phyloP scores from a whole-genome alignment of 1,139 yeast genomes.

The Hansenula lynferdii region DNA sequence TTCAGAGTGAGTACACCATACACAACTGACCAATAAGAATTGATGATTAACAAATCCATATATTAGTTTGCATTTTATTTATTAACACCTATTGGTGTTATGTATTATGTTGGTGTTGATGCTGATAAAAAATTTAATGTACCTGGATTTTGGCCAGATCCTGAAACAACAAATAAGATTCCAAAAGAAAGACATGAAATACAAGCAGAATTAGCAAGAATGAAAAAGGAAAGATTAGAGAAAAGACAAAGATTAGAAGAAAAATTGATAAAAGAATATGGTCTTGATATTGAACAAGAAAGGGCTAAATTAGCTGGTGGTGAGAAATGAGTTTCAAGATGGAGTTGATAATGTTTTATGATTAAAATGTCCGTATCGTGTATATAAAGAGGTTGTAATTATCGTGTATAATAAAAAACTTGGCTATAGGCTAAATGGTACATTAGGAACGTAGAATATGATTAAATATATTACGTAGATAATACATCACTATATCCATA shows the following conservation, averaged over 20 bases:
- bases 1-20: slow-evolving; percentile 44
- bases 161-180: slow-evolving; percentile 80
- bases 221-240: slow-evolving; percentile 68
- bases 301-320: slow-evolving; percentile 27
- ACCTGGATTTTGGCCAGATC: slow-evolving; percentile 98
- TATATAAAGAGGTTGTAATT: too few species aligned
- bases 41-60: slow-evolving; percentile 1
- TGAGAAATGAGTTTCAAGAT: background rate
- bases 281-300: slow-evolving; percentile 44
- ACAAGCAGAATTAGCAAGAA: slow-evolving; percentile 84
- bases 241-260: slow-evolving; percentile 72
- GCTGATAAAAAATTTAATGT: slow-evolving; percentile 85
- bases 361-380: background rate
- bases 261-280: slow-evolving; percentile 62
- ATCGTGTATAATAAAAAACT: too few species aligned
- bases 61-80: slow-evolving; percentile 78
- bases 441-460: too few species aligned
- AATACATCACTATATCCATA: too few species aligned
- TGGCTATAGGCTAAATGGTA: too few species aligned
- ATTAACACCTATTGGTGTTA: slow-evolving; percentile 78
- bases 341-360: slow-evolving; percentile 4
- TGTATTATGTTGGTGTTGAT: slow-evolving; percentile 90
- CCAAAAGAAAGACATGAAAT: slow-evolving; percentile 94
- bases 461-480: too few species aligned
- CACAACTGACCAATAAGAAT: background rate